A percentile compares a stretch with the other conserved stretches of the same genome.
These are phyloP conservation scores for Aquilaria agallochum DNA, from an alignment of 441 rosid species.

Conservation along the genomic window DNA sequence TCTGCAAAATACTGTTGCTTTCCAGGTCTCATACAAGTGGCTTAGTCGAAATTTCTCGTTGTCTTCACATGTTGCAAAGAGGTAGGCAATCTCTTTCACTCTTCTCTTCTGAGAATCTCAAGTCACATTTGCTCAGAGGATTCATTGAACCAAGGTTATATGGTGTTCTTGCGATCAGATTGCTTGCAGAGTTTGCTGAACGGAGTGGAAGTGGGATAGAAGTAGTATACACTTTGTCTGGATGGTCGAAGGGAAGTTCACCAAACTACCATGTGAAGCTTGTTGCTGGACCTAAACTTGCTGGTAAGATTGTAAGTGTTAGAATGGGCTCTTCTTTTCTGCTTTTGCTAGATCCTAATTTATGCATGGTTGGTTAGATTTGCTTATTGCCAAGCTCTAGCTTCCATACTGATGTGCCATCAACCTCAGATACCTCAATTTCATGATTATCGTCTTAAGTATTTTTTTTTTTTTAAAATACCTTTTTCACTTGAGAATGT, in stretches of 20 bases:
- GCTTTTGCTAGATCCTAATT: neutral
- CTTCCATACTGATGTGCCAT: too few relatives aligned
- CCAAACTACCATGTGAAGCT: slow-evolving; percentile 57
- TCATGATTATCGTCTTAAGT: too few relatives aligned
- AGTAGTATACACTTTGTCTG: slow-evolving; percentile 71
- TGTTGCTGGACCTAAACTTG: slow-evolving; percentile 59
- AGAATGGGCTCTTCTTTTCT: neutral
- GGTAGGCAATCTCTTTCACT: slow-evolving; percentile 30
- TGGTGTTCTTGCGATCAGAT: slow-evolving; percentile 33
- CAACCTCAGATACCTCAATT: too few relatives aligned
- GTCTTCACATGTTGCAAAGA: slow-evolving; percentile 75
- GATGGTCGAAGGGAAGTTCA: slow-evolving; percentile 72
- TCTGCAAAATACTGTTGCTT: slow-evolving; percentile 10
- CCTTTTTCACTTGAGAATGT: too few relatives aligned
- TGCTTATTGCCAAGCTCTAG: too few relatives aligned
- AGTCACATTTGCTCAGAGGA: too few relatives aligned
- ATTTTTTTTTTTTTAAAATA: too few relatives aligned
- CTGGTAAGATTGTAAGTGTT: slow-evolving; percentile 42
- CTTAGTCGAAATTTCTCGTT: slow-evolving; percentile 77
- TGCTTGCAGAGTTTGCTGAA: slow-evolving; percentile 75
- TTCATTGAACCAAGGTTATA: neutral
- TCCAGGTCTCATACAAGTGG: slow-evolving; percentile 97
- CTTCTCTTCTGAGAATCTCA: neutral
- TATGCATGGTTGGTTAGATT: neutral
- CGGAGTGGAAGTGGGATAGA: slow-evolving; percentile 48